Evolutionary conservation across 108 stramenopile genomes (phyloP), one percentile per base, ranked within the genome.

Genomic region (Skeletonema costatum): DNA sequence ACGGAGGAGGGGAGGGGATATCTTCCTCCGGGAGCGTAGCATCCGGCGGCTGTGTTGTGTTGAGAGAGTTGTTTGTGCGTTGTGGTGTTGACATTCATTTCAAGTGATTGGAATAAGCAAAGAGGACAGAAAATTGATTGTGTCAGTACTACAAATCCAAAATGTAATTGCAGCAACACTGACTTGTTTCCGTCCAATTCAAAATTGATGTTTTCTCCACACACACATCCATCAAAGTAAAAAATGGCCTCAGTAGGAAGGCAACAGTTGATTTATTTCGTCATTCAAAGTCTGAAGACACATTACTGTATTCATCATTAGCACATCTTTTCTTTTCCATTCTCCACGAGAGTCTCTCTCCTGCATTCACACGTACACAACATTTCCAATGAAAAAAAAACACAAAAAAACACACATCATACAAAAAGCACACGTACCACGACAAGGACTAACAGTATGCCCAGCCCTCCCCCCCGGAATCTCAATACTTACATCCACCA

Each of bases 11-110:
- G 99, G 39, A 99, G 85, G 11, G 99, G 99, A 75, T 99, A 99
- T 25, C 99, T 88, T 19, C 99, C 99, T 42, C 99, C 99, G 1
- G 99, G 99, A 16, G 99, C 99, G 76, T 99, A 99, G 86, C 99
- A 99, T 53, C 99, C 98, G 17, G 99, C 99, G 21, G 91, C 93
- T 78, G 59, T 64, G 51, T 32, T 63, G 17, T 50, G 38, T 70
- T 51, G 4, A 60, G 36, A 35, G 48, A 69, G 62, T 12, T 56
- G 50, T 66, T 11, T 31, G 59, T 48, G 25, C 25, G 2, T 50
- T n/a, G 44, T 14, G 31, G 5, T 31, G 58, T 41, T 11, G 11
- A 41, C 39, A 41, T 11, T 41, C 10, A 25, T 25, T 12, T 2
- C 39, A 12, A 35, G 12, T 41, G 39, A 41, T 12, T 41, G 11